Evolutionary conservation across 1,284 basidiomycete genomes (phyloP).

Genomic region (Omphalotus olearius): DNA sequence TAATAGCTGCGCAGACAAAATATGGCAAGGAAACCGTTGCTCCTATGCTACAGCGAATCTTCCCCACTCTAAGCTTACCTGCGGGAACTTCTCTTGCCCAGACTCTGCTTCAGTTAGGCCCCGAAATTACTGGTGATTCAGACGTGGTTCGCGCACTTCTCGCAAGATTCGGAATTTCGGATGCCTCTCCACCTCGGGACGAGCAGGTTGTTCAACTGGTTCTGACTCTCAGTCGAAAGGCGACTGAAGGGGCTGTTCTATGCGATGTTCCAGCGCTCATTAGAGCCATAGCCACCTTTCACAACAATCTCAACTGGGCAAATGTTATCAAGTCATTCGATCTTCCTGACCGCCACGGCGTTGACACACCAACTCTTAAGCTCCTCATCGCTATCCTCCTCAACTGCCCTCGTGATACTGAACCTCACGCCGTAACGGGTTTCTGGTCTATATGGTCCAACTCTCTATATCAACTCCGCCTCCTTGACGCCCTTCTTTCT

Average conservation of each 20-base stretch:
- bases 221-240: conserved; percentile 58
- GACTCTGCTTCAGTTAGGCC: conserved; percentile 67
- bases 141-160: conserved; percentile 68
- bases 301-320: conserved; percentile 73
- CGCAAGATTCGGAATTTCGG: conserved; percentile 67
- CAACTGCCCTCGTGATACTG: conserved; percentile 64
- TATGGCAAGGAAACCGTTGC: conserved; percentile 56
- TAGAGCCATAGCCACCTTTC: conserved; percentile 62
- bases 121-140: conserved; percentile 69
- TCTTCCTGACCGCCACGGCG: conserved; percentile 70
- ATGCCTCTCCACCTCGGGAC: conserved; percentile 65
- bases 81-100: conserved; percentile 67
- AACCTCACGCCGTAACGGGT: conserved; percentile 72
- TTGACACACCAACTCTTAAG: conserved; percentile 80
- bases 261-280: conserved; percentile 79
- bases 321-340: conserved; percentile 78
- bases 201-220: conserved; percentile 67
- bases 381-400: conserved; percentile 76
- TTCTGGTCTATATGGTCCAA: conserved; percentile 87
- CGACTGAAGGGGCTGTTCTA: conserved; percentile 63
- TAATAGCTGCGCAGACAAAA: conserved; percentile 70
- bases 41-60: conserved; percentile 45
- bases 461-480: conserved; percentile 79
- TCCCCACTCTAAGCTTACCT: conserved; percentile 62
- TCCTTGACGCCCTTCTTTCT: conserved; percentile 85